A percentile compares a stretch with the other conserved stretches of the same genome.
These are phyloP conservation scores for Podaxis sp. DNA, from an alignment of 768 basidiomycete genomes.

Conservation along the genomic window DNA sequence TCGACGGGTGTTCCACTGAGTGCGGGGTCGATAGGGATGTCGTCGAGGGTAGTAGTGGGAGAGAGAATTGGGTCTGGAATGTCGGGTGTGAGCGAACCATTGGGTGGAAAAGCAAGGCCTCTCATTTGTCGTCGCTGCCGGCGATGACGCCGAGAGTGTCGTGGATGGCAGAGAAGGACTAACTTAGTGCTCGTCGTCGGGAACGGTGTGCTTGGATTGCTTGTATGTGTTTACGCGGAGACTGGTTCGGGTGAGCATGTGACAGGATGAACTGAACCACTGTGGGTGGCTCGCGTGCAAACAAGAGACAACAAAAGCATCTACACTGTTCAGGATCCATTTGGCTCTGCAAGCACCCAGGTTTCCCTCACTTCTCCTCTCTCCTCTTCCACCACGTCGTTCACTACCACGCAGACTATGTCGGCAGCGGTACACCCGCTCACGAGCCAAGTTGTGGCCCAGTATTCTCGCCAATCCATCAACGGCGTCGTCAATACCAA, in stretches of 20 bases:
- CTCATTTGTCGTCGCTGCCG: constrained; percentile 42
- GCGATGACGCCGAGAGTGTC: constrained; percentile 10
- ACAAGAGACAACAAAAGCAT: constrained; percentile 35
- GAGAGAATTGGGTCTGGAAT: constrained; percentile 58
- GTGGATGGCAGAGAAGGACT: constrained; percentile 13
- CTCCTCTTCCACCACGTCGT: constrained; percentile 50
- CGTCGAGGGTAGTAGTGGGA: constrained; percentile 54
- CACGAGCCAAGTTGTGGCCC: constrained; percentile 57
- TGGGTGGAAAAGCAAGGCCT: constrained; percentile 56
- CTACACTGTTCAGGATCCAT: constrained; percentile 37
- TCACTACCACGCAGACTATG: constrained; percentile 54
- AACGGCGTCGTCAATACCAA: constrained; percentile 36
- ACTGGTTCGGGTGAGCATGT: constrained; percentile 9
- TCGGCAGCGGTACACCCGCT: constrained; percentile 72
- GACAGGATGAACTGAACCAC: constrained; percentile 7
- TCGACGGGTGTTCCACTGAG: constrained; percentile 54
- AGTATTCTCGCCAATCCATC: constrained; percentile 63
- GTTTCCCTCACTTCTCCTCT: constrained; percentile 28
- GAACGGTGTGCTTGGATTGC: constrained; percentile 39
- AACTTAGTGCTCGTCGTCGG: constrained; percentile 36
- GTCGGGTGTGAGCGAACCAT: constrained; percentile 50
- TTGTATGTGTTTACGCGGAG: constrained; percentile 34
- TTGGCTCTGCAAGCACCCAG: constrained; percentile 39
- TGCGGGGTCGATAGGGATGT: constrained; percentile 82
- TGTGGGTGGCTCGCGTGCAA: constrained; percentile 22